Evolutionary conservation across 176 grass and related monocot genomes (phyloP).

Genomic region (Calamus simplicifolius): DNA sequence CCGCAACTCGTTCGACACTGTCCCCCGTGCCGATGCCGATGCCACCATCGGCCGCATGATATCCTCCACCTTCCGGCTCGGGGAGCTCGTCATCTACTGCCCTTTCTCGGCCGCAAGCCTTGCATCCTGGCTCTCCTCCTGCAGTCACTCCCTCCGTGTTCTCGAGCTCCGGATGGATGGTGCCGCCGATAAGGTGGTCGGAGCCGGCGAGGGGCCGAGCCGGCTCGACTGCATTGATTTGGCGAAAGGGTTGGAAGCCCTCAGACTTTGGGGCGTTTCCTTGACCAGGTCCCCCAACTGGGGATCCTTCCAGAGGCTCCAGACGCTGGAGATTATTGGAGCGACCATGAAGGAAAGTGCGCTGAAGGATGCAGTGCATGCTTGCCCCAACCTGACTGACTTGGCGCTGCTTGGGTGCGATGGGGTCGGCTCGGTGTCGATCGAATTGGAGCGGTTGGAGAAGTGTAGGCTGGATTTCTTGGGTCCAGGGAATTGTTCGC

Average conservation of each 20-base stretch:
- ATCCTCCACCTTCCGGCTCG: slow-evolving; percentile 29
- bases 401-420: slow-evolving; percentile 80
- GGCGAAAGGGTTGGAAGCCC: slow-evolving; percentile 37
- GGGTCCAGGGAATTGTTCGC: slow-evolving; percentile 42
- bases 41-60: slow-evolving; percentile 73
- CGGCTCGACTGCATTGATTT: slow-evolving; percentile 62
- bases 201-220: background rate
- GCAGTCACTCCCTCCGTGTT: slow-evolving; percentile 47
- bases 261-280: slow-evolving; percentile 80
- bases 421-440: slow-evolving; percentile 34
- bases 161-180: slow-evolving; percentile 80
- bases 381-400: slow-evolving; percentile 69
- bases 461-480: slow-evolving; percentile 81
- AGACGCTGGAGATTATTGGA: slow-evolving; percentile 74
- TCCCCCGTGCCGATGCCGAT: slow-evolving; percentile 24
- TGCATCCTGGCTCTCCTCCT: slow-evolving; percentile 38
- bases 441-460: slow-evolving; percentile 48
- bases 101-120: slow-evolving; percentile 67
- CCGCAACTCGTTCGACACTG: slow-evolving; percentile 52
- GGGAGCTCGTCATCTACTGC: slow-evolving; percentile 87
- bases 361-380: slow-evolving; percentile 45
- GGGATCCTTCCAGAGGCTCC: slow-evolving; percentile 38
- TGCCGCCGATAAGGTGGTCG: slow-evolving; percentile 32
- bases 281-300: slow-evolving; percentile 52
- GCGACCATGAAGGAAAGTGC: slow-evolving; percentile 51